A percentile compares a stretch with the other conserved stretches of the same genome.
These are phyloP conservation scores for Lecanoromycetidae sp. DNA, from an alignment of 2,329 filamentous ascomycete genomes.

Conservation along the genomic window DNA sequence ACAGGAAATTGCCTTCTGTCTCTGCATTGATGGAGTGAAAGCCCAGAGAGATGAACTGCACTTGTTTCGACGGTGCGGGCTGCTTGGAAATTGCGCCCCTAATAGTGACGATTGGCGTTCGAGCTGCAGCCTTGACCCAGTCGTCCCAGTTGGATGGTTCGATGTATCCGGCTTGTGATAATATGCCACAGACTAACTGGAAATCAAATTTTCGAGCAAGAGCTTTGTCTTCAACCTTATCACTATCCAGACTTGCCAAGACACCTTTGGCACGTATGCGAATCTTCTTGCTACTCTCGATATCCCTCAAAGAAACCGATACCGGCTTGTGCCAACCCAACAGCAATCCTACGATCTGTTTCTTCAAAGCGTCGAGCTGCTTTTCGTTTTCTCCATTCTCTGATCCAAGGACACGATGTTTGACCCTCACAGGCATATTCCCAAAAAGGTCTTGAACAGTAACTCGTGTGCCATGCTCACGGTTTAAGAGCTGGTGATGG, in stretches of 20 bases:
- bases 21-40: slow-evolving; percentile 51
- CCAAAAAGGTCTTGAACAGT: slow-evolving; percentile 74
- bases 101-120: slow-evolving; percentile 48
- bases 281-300: slow-evolving; percentile 28
- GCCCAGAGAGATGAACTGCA: slow-evolving; percentile 74
- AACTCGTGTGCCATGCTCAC: slow-evolving; percentile 61
- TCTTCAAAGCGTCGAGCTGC: slow-evolving; percentile 54
- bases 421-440: slow-evolving; percentile 79
- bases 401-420: slow-evolving; percentile 54
- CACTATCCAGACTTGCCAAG: background rate
- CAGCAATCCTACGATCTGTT: slow-evolving; percentile 50
- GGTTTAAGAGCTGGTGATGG: slow-evolving; percentile 44
- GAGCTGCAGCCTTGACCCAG: slow-evolving; percentile 64
- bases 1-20: slow-evolving; percentile 52
- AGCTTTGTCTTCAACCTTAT: background rate
- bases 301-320: slow-evolving; percentile 48
- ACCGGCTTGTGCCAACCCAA: slow-evolving; percentile 53
- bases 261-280: slow-evolving; percentile 20
- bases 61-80: slow-evolving; percentile 57
- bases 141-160: slow-evolving; percentile 38
- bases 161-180: slow-evolving; percentile 55
- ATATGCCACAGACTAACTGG: slow-evolving; percentile 36
- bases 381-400: slow-evolving; percentile 39
- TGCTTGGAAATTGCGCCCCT: slow-evolving; percentile 58
- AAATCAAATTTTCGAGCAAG: slow-evolving; percentile 21